phyloP scores from a whole-genome alignment of 2,329 filamentous ascomycete species.

The Hypoxylon sp. region DNA sequence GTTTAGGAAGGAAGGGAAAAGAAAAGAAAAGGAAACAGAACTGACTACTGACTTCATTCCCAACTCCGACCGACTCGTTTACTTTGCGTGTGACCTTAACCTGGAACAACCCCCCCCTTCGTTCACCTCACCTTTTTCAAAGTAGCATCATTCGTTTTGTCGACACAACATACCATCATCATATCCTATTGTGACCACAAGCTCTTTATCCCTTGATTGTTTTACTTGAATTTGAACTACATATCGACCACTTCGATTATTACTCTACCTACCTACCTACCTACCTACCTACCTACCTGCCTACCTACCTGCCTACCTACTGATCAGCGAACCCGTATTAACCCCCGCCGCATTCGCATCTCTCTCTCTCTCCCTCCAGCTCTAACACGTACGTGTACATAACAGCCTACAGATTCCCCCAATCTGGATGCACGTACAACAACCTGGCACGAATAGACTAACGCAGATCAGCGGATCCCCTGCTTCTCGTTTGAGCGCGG shows the following conservation, averaged over 20 bases:
- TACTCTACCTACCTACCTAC: too few relatives aligned
- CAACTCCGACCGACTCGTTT: conserved; percentile 14
- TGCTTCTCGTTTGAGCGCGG: conserved; percentile 27
- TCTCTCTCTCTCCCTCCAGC: not conserved
- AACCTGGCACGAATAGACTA: conserved; percentile 36
- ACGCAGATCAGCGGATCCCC: conserved; percentile 35
- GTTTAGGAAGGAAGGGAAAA: not conserved
- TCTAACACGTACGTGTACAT: conserved; percentile 2
- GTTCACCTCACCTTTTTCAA: not conserved
- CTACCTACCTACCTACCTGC: too few relatives aligned
- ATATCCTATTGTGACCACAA: conserved; percentile 14
- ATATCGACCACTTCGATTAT: too few relatives aligned
- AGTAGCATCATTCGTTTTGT: conserved; percentile 27
- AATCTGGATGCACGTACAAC: conserved; percentile 16
- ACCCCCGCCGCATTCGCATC: not conserved
- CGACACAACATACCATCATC: conserved; percentile 22
- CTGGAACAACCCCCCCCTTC: conserved; percentile 1
- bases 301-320: not conserved
- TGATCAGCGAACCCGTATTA: conserved; percentile 3
- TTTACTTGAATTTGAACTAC: too few relatives aligned
- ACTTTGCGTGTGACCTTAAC: conserved; percentile 33
- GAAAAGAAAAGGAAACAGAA: not conserved
- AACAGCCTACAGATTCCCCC: conserved; percentile 8
- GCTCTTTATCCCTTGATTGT: conserved; percentile 4
- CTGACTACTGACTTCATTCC: too few relatives aligned